These are phyloP conservation scores for Coprinopsis sp. DNA, from an alignment of 768 basidiomycete genomes.

Conservation along the genomic window DNA sequence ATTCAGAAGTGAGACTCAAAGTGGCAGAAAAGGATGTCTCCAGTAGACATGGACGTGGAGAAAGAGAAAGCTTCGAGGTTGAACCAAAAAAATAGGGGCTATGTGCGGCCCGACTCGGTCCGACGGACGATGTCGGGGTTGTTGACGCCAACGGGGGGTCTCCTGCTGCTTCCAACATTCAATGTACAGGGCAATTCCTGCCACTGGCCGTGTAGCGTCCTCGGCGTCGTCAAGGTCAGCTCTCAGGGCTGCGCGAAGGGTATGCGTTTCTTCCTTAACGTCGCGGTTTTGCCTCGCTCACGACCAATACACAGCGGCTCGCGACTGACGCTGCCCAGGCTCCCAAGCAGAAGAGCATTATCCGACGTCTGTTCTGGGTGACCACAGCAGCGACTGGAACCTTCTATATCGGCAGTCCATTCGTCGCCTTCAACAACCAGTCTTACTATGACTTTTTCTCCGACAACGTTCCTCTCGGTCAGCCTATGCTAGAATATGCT, in stretches of 20 bases:
- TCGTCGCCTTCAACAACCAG: slow-evolving; percentile 72
- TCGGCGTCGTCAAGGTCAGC: slow-evolving; percentile 25
- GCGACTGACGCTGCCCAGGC: slow-evolving; percentile 55
- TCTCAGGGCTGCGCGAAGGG: slow-evolving; percentile 55
- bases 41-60: too few relatives aligned
- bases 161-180: background rate
- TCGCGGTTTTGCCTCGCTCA: slow-evolving; percentile 5
- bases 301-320: slow-evolving; percentile 42
- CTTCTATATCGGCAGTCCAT: slow-evolving; percentile 81
- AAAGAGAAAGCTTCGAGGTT: too few relatives aligned
- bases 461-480: slow-evolving; percentile 73
- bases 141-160: background rate
- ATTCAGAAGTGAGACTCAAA: too few relatives aligned
- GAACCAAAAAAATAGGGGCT: background rate
- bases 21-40: too few relatives aligned
- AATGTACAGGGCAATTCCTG: slow-evolving; percentile 11
- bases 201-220: slow-evolving; percentile 8
- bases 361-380: slow-evolving; percentile 62
- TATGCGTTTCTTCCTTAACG: slow-evolving; percentile 29
- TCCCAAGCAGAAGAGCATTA: slow-evolving; percentile 46
- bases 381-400: slow-evolving; percentile 63
- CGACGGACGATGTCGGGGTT: slow-evolving; percentile 8
- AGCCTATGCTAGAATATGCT: slow-evolving; percentile 73
- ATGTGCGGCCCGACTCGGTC: too few relatives aligned
- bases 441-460: slow-evolving; percentile 85